Base-by-base conservation (phyloP, 495 filamentous ascomycete genomes). In the Lineolata rhizophorae region DNA sequence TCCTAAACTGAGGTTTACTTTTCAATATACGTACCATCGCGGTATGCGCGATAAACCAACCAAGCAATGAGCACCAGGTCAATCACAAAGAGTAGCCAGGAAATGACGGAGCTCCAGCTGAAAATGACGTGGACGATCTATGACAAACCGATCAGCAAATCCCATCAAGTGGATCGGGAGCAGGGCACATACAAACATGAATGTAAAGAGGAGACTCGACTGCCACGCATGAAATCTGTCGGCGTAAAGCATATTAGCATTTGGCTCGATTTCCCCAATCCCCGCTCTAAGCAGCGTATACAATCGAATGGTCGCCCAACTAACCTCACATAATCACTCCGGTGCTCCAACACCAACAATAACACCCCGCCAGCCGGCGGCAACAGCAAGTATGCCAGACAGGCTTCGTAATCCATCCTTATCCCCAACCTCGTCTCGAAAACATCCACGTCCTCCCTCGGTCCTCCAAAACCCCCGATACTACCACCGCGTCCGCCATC, bases 221-320 rank as follows among this genome's bases (percentile, higher is more conserved):
- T 95, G 85, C 85, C 87, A 94, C 5, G 84, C 87, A 52, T 97
- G 87, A 39, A 93, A 93, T 42, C 82, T 90, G 43, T 35, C 16
- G n/a, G n/a, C n/a, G n/a, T n/a, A n/a, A n/a, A n/a, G n/a, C n/a
- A n/a, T n/a, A n/a, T n/a, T n/a, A n/a, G n/a, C n/a, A n/a, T n/a
- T n/a, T n/a, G n/a, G n/a, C n/a, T n/a, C n/a, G n/a, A n/a, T n/a
- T n/a, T n/a, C n/a, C n/a, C n/a, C n/a, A n/a, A n/a, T n/a, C n/a
- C n/a, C n/a, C n/a, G 5, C 24, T n/a, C 20, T 20, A 18, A 14
- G 32, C 2, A 34, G 26, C 8, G 18, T 25, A 25, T 25, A 31
- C 25, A 17, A 17, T 14, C 35, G 20, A 13, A 22, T 26, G 20
- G 16, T 31, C 18, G 22, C 18, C 6, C 20, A 18, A 35, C 45